Percentiles rank a stretch among this genome's conserved stretches.
Evolutionary conservation across 805 yeast species (phyloP).

Genomic region (Lachancea dasiensis): DNA sequence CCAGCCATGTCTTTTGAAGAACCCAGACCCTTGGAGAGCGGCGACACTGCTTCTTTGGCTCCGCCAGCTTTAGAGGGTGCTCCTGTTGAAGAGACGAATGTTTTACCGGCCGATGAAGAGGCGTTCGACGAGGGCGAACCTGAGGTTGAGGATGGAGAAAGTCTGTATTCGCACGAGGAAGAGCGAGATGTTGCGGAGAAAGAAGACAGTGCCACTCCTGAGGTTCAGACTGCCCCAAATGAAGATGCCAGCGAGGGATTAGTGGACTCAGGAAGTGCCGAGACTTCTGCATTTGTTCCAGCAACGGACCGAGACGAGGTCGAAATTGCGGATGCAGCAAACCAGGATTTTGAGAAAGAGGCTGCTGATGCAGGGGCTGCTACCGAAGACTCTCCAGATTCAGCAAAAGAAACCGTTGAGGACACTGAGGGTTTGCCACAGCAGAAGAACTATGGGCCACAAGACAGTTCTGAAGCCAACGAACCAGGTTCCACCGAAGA

Average conservation of each 20-base stretch:
- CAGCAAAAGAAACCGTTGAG: neutral
- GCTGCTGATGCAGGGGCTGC: neutral
- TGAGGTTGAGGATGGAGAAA: slow-evolving; percentile 1
- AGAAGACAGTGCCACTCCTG: slow-evolving; percentile 10
- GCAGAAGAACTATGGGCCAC: too few relatives aligned
- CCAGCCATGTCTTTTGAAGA: slow-evolving; percentile 4
- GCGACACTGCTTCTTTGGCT: neutral
- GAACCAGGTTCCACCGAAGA: neutral
- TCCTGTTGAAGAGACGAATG: slow-evolving; percentile 2
- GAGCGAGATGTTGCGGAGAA: slow-evolving; percentile 12
- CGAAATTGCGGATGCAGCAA: slow-evolving; percentile 3
- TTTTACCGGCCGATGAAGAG: neutral
- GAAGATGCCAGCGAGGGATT: slow-evolving; percentile 6
- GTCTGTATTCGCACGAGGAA: slow-evolving; percentile 6
- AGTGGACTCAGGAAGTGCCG: slow-evolving; percentile 8
- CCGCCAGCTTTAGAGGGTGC: slow-evolving; percentile 7
- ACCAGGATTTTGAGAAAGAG: too few relatives aligned
- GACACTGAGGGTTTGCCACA: neutral
- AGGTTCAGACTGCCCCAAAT: slow-evolving; percentile 6
- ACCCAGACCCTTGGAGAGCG: neutral
- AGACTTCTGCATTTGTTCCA: slow-evolving; percentile 5
- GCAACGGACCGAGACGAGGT: slow-evolving; percentile 3
- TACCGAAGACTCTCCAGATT: neutral
- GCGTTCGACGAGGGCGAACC: slow-evolving; percentile 5
- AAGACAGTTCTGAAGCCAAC: too few relatives aligned